Evolutionary conservation across 345 rosid genomes (phyloP).

Genomic region (Lenwebbia sp.): DNA sequence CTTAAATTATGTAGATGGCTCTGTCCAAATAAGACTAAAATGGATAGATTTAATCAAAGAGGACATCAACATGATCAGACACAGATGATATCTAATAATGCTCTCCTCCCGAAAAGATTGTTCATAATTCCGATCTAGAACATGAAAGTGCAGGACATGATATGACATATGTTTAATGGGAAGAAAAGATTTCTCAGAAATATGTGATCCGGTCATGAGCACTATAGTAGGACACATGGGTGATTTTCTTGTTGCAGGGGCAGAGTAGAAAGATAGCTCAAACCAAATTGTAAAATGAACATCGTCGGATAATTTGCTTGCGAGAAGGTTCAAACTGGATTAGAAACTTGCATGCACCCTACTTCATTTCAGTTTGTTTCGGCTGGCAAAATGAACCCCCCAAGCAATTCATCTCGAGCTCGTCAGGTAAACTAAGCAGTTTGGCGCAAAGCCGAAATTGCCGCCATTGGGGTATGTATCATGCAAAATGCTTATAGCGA

Average conservation of each 20-base stretch:
- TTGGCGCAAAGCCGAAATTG: background rate
- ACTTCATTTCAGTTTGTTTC: background rate
- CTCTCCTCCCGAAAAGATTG: background rate
- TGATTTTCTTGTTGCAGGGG: background rate
- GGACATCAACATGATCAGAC: background rate
- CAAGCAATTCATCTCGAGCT: background rate
- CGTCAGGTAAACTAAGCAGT: background rate
- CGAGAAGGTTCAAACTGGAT: background rate
- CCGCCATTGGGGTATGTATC: background rate
- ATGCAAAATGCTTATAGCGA: background rate
- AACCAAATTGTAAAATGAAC: background rate
- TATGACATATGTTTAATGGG: background rate
- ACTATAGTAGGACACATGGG: background rate
- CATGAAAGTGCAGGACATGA: background rate
- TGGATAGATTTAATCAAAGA: background rate
- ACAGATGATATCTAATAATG: background rate
- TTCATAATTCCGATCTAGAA: background rate
- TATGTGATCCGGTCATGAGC: background rate
- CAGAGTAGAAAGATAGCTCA: background rate
- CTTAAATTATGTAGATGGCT: background rate
- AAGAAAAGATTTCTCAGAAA: background rate
- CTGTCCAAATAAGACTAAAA: background rate
- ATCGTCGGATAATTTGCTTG: background rate
- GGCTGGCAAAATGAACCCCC: background rate
- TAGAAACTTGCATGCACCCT: background rate